A percentile compares a stretch with the other conserved stretches of the same genome.
Conservation (phyloP, 2,329 filamentous ascomycete species). For the Chalara sp. region DNA sequence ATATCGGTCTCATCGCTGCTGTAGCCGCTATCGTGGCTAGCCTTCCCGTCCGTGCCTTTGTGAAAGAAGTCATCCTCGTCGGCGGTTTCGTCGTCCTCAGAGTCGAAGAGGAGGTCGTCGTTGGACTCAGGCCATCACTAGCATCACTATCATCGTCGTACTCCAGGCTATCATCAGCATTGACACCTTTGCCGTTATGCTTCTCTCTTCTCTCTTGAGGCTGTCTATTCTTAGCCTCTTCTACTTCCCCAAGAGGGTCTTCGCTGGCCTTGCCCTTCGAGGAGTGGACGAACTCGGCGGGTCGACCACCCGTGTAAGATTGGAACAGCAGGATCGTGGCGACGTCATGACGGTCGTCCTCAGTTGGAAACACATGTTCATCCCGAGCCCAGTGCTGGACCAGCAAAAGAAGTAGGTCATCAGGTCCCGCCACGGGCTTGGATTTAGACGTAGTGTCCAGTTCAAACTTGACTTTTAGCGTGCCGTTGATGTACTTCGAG, state of each 20-base stretch:
- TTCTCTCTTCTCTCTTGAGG: not conserved
- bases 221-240: constrained; percentile 1
- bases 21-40: constrained; percentile 7
- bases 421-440: constrained; percentile 15
- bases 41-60: constrained; percentile 2
- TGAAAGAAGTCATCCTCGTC: constrained; percentile 1
- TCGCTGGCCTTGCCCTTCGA: constrained; percentile 14
- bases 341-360: not conserved
- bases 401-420: constrained; percentile 15
- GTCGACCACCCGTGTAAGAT: constrained; percentile 14
- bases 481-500: constrained; percentile 14
- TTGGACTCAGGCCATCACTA: not conserved
- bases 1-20: constrained; percentile 7
- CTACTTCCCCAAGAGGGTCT: constrained; percentile 11
- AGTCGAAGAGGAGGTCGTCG: not conserved
- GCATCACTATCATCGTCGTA: constrained; percentile 1
- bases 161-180: not conserved
- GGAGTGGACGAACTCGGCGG: constrained; percentile 15
- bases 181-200: not conserved
- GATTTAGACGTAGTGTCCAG: constrained; percentile 12
- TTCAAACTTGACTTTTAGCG: constrained; percentile 10
- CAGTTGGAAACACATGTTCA: constrained; percentile 7
- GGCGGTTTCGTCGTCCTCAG: not conserved
- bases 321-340: constrained; percentile 18
- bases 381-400: constrained; percentile 10